Evolutionary conservation across 106 monocot species (phyloP), one percentile per base, ranked within the genome.

Genomic region (Platanthera zijinensis): DNA sequence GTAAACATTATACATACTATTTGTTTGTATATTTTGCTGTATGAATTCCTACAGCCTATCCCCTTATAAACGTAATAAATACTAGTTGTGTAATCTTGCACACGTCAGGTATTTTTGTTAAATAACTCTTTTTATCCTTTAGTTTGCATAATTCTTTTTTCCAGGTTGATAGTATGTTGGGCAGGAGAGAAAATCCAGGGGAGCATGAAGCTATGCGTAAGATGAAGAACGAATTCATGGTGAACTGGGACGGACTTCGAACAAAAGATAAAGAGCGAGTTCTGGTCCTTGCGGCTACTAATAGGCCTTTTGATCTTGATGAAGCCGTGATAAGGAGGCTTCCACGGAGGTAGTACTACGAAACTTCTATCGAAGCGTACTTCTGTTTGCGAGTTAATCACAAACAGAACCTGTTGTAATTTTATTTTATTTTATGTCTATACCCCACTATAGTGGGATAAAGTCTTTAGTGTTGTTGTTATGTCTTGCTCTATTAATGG

Each of bases 201-300:
- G 91, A 91, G 72, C 91, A 91, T 83, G 91, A 91, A 79, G 91
- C 91, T 10, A 91, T 91, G 91, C 79, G 91, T 9, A 91, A 91
- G 53, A 91, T 91, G 91, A 91, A 91, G 75, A 91, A 91, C 82
- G 91, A 91, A 74, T 91, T 91, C 69, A 91, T 91, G 91, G 88
- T 91, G 68, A 91, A 91, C 71, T 91, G 91, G 91, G 91, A 91
- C 84, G 91, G 91, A 6, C 82, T 91, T 72, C 91, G 91, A 9
- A 91, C 91, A 50, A 91, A 91, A 64, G 88, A 85, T 80, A 91
- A 84, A 81, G 91, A 91, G 67, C 91, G 91, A n/a, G 88, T 91
- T 17, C 73, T 91, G 54, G 91, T 91, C 18, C 91, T 91, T 57
- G 91, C 86, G 8, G 91, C 91, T 12, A 91, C 91, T 25, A 91